A percentile compares a stretch with the other conserved stretches of the same genome.
Conservation (phyloP, 805 yeast species). For the Candida insectalens region DNA sequence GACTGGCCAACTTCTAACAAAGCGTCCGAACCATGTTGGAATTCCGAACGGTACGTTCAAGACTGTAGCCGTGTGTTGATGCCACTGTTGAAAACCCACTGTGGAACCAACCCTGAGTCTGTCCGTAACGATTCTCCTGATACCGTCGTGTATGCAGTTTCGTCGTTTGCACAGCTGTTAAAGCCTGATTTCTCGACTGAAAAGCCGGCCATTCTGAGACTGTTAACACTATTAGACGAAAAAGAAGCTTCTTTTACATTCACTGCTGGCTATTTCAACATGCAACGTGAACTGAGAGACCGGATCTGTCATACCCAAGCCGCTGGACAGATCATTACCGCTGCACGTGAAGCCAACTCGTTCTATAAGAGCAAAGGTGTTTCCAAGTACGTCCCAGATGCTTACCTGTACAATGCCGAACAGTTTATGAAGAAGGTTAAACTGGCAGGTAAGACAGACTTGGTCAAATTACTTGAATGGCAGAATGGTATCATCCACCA, state of each 20-base stretch:
- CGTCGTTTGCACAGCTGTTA: conserved; percentile 82
- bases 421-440: conserved; percentile 48
- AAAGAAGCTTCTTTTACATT: conserved; percentile 64
- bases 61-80: conserved; percentile 48
- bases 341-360: conserved; percentile 90
- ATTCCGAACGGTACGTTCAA: conserved; percentile 38
- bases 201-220: conserved; percentile 53
- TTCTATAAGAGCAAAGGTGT: conserved; percentile 80
- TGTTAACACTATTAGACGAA: conserved; percentile 48
- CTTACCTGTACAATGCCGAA: conserved; percentile 70
- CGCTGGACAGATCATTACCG: conserved; percentile 69
- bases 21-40: conserved; percentile 57
- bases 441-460: conserved; percentile 17
- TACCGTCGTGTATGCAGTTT: conserved; percentile 80
- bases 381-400: conserved; percentile 74
- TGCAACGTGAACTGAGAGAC: conserved; percentile 63
- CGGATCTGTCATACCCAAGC: conserved; percentile 50
- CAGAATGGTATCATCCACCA: conserved; percentile 74
- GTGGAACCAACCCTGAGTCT: conserved; percentile 12
- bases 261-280: conserved; percentile 95
- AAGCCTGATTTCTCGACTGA: conserved; percentile 71
- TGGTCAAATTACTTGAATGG: conserved; percentile 73
- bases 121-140: conserved; percentile 14
- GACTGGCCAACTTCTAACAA: conserved; percentile 67
- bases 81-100: conserved; percentile 44